These are phyloP conservation scores for Scutellaria minor DNA, from an alignment of 257 asterid species.

Conservation along the genomic window DNA sequence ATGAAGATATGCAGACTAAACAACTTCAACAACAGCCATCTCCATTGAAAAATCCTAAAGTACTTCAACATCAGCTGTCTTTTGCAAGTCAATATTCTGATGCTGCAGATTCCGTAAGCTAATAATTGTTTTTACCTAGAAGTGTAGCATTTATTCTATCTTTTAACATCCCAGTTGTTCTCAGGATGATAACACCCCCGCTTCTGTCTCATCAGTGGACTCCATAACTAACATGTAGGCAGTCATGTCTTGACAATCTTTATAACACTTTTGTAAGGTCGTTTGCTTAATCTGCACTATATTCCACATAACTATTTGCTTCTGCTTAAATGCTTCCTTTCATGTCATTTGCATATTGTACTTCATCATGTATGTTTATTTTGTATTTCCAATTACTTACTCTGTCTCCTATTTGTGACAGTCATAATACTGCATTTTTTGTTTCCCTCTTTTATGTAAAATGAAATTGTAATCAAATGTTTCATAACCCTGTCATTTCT, in stretches of 20 bases:
- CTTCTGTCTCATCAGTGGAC: conserved; percentile 55
- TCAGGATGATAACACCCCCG: conserved; percentile 73
- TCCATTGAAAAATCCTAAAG: conserved; percentile 42
- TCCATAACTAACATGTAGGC: conserved; percentile 61
- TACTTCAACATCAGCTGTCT: conserved; percentile 67
- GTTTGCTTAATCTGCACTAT: neutral
- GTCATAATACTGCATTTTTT: conserved; percentile 7
- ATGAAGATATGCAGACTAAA: conserved; percentile 57
- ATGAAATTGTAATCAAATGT: neutral
- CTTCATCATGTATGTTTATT: neutral
- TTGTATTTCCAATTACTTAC: neutral
- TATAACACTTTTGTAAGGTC: conserved; percentile 26
- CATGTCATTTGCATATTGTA: conserved; percentile 10
- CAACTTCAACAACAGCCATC: conserved; percentile 54
- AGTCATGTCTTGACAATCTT: conserved; percentile 30
- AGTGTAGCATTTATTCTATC: neutral
- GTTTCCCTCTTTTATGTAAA: neutral
- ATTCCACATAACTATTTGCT: conserved; percentile 3
- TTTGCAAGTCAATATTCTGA: conserved; percentile 76
- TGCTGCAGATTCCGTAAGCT: conserved; percentile 68
- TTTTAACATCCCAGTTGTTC: conserved; percentile 39
- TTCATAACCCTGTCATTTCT: neutral
- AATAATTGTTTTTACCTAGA: conserved; percentile 15
- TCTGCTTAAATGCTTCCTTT: neutral
- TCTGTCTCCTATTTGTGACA: conserved; percentile 11